Percentiles rank a stretch among this genome's conserved stretches.
Conservation (phyloP, 2,329 filamentous ascomycete genomes). For the Akanthomyces uredinophilus region DNA sequence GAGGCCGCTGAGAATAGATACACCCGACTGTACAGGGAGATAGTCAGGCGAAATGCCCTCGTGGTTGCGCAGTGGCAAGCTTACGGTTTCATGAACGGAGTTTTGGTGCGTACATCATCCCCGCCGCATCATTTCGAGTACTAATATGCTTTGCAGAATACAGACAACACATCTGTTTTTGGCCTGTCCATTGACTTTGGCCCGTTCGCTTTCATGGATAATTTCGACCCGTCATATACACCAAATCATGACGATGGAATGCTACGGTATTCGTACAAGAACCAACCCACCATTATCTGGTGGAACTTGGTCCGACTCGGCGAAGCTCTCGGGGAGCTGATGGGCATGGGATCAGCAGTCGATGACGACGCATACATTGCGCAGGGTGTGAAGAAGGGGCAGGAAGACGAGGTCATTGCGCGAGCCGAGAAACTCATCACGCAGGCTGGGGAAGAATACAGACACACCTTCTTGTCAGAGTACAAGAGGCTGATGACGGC, state of each 20-base stretch:
- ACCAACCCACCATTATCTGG: conserved; percentile 95
- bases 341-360: conserved; percentile 69
- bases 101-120: conserved; percentile 46
- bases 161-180: conserved; percentile 89
- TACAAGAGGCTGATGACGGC: conserved; percentile 81
- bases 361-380: conserved; percentile 68
- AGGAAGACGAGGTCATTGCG: conserved; percentile 63
- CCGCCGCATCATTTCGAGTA: neutral
- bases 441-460: conserved; percentile 80
- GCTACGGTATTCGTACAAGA: conserved; percentile 85
- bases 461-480: conserved; percentile 77
- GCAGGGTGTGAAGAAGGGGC: conserved; percentile 61
- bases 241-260: conserved; percentile 93
- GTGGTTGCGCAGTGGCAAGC: conserved; percentile 94
- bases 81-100: conserved; percentile 98
- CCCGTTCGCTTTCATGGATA: conserved; percentile 95
- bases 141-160: conserved; percentile 53
- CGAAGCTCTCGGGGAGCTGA: conserved; percentile 80
- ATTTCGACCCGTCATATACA: conserved; percentile 90
- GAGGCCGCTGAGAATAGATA: conserved; percentile 79
- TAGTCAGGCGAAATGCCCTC: conserved; percentile 76
- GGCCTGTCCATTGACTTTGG: conserved; percentile 92
- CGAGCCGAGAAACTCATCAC: conserved; percentile 81
- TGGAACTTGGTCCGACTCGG: conserved; percentile 94
- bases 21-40: conserved; percentile 78